Conservation (phyloP, 441 rosid genomes). For the Hura crepitans region DNA sequence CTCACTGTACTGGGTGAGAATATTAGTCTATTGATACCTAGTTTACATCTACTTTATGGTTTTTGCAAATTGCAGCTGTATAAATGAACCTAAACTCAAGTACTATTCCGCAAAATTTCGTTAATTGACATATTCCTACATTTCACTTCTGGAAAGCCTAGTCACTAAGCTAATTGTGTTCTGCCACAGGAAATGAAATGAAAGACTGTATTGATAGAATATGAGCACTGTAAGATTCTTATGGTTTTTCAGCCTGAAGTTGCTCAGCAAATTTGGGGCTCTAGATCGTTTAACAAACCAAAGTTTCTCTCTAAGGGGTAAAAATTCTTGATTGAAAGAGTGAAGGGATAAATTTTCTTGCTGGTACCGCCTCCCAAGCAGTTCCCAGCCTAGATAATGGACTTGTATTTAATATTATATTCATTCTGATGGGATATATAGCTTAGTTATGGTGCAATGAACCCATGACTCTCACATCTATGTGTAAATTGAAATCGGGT, state of each 20-base stretch:
- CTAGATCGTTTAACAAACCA: background rate
- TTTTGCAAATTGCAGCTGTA: background rate
- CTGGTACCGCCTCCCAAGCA: background rate
- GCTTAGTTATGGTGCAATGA: constrained; percentile 12
- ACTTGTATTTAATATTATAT: background rate
- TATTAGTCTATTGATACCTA: background rate
- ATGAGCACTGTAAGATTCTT: background rate
- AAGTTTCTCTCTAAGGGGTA: background rate
- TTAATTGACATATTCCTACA: too few relatives aligned
- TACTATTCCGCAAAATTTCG: background rate
- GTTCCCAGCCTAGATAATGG: background rate
- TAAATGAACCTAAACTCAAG: background rate
- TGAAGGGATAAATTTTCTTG: background rate
- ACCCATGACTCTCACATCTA: too few relatives aligned
- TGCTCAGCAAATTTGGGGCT: background rate
- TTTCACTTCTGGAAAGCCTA: background rate
- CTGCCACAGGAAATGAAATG: constrained; percentile 25
- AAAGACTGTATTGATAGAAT: constrained; percentile 12
- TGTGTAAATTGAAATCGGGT: too few relatives aligned
- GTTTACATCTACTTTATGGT: background rate
- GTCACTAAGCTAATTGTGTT: constrained; percentile 12
- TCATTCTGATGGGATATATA: constrained; percentile 6
- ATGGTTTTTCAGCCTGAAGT: background rate
- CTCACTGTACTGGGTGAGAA: background rate
- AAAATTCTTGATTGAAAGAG: background rate